Conservation (phyloP, 441 rosid genomes). For the Viola pubescens region DNA sequence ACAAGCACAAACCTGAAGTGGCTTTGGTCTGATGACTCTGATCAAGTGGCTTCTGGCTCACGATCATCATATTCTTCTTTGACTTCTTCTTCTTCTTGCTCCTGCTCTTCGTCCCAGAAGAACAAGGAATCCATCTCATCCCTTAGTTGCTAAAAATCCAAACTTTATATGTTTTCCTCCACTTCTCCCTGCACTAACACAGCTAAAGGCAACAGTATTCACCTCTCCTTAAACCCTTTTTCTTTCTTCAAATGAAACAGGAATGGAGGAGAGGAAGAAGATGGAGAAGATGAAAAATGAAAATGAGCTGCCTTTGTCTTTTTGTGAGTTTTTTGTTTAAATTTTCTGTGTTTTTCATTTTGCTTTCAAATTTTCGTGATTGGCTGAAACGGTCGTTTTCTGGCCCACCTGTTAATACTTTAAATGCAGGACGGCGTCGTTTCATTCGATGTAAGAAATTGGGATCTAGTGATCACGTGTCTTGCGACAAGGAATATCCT, state of each 20-base stretch:
- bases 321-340: not conserved
- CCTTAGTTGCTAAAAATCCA: not conserved
- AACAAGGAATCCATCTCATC: slow-evolving; percentile 85
- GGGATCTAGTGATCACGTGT: not conserved
- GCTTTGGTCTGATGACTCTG: slow-evolving; percentile 22
- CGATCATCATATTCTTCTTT: slow-evolving; percentile 25
- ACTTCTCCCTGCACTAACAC: not conserved
- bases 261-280: not conserved
- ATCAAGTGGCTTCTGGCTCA: slow-evolving; percentile 27
- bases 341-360: too few relatives aligned
- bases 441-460: too few relatives aligned
- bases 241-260: not conserved
- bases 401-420: not conserved
- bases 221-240: not conserved
- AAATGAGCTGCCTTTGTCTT: not conserved
- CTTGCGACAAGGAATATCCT: not conserved
- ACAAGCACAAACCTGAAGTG: slow-evolving; percentile 34
- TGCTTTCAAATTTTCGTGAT: slow-evolving; percentile 13
- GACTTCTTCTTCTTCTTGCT: slow-evolving; percentile 27
- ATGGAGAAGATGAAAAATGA: not conserved
- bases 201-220: not conserved
- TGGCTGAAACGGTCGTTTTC: slow-evolving; percentile 8
- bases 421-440: too few relatives aligned
- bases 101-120: slow-evolving; percentile 28
- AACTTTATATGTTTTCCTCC: not conserved